These are phyloP conservation scores for Rhizophora mangle DNA, from an alignment of 345 rosid genomes.

Conservation along the genomic window DNA sequence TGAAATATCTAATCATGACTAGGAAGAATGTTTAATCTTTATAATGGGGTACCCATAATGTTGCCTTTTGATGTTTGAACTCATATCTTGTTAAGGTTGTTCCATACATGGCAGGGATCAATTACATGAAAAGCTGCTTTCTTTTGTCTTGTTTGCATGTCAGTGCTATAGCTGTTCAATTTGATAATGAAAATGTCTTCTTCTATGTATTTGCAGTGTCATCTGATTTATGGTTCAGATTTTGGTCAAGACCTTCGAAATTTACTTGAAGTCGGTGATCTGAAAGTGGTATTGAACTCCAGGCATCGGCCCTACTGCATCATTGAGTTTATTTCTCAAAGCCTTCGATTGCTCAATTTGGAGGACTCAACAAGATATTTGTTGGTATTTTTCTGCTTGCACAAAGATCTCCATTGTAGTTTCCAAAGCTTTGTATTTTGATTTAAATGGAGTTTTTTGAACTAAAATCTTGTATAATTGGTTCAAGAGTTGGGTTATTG, in stretches of 20 bases:
- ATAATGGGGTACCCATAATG: no score
- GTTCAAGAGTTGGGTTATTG: not conserved
- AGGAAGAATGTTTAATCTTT: no score
- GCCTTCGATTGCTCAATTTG: slow-evolving; percentile 53
- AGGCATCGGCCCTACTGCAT: slow-evolving; percentile 78
- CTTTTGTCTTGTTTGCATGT: not conserved
- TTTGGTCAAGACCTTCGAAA: slow-evolving; percentile 51
- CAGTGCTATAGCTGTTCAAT: slow-evolving; percentile 11
- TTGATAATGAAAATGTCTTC: not conserved
- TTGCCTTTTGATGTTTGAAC: no score
- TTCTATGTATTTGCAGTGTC: slow-evolving; percentile 87
- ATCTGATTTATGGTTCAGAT: slow-evolving; percentile 71
- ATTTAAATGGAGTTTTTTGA: not conserved
- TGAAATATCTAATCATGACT: no score
- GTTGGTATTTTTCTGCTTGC: slow-evolving; percentile 53
- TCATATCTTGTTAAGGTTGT: no score
- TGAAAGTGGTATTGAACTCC: slow-evolving; percentile 63
- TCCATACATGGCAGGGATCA: not conserved
- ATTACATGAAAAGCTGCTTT: not conserved
- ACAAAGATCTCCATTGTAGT: not conserved
- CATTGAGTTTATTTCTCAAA: slow-evolving; percentile 72
- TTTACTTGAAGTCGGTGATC: slow-evolving; percentile 70
- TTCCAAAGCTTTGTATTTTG: not conserved
- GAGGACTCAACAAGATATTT: slow-evolving; percentile 51
- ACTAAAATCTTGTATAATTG: not conserved